Percentiles rank a stretch among this genome's conserved stretches.
Conservation (phyloP, 108 stramenopile genomes). For the Nitzschia sp. region DNA sequence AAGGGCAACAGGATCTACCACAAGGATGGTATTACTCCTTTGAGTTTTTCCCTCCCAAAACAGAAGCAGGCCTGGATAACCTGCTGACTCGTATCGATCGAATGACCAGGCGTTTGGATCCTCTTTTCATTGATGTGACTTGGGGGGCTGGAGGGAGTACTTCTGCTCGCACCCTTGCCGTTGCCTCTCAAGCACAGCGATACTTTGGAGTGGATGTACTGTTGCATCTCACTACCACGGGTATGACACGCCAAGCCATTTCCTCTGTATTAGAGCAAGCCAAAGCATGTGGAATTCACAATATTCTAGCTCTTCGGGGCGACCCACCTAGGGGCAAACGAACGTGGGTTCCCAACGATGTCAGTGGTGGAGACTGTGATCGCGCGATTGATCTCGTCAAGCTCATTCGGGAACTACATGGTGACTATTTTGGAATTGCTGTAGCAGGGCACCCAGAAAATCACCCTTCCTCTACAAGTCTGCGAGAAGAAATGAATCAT, state of each 20-base stretch:
- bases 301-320: slow-evolving; percentile 92
- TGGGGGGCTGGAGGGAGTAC: slow-evolving; percentile 89
- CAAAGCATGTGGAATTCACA: slow-evolving; percentile 70
- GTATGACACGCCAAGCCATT: slow-evolving; percentile 63
- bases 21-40: slow-evolving; percentile 80
- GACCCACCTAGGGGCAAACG: slow-evolving; percentile 91
- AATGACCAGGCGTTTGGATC: slow-evolving; percentile 86
- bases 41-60: slow-evolving; percentile 96
- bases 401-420: slow-evolving; percentile 87
- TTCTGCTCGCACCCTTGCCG: slow-evolving; percentile 67
- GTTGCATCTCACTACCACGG: slow-evolving; percentile 91
- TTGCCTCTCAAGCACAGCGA: slow-evolving; percentile 85
- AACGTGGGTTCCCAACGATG: slow-evolving; percentile 65
- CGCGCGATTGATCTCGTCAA: slow-evolving; percentile 89
- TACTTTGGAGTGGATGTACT: slow-evolving; percentile 88
- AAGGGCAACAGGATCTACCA: not conserved
- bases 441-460: slow-evolving; percentile 96
- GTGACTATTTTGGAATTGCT: slow-evolving; percentile 92
- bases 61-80: slow-evolving; percentile 90
- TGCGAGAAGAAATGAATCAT: slow-evolving; percentile 77
- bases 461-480: slow-evolving; percentile 71
- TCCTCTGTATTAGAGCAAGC: slow-evolving; percentile 52
- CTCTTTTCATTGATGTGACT: slow-evolving; percentile 92
- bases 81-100: slow-evolving; percentile 91
- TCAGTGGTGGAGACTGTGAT: slow-evolving; percentile 72